phyloP scores from a whole-genome alignment of 345 rosid genomes.

The Sisymbrium irio region DNA sequence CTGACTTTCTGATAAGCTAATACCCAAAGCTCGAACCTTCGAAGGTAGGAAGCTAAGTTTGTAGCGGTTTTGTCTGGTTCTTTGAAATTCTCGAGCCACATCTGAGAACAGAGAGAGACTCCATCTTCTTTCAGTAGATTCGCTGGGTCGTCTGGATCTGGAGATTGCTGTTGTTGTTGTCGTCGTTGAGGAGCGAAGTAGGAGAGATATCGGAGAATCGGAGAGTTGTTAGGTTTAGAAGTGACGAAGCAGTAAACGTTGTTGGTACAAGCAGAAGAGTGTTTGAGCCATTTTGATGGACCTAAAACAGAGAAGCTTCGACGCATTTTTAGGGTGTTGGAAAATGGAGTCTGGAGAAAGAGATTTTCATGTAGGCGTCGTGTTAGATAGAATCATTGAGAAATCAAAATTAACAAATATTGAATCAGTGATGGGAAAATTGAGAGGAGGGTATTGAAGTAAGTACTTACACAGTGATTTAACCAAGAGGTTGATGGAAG shows the following conservation, averaged over 20 bases:
- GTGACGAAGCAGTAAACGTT: conserved; percentile 20
- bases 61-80: conserved; percentile 50
- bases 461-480: conserved; percentile 20
- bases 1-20: conserved; percentile 90
- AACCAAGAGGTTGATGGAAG: not conserved
- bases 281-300: conserved; percentile 32
- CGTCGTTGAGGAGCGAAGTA: conserved; percentile 53
- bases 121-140: conserved; percentile 90
- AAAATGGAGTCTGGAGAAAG: not conserved
- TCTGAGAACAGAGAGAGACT: conserved; percentile 85
- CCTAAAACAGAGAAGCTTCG: conserved; percentile 41
- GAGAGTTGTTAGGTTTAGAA: conserved; percentile 25
- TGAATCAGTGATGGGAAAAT: not conserved
- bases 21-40: conserved; percentile 91
- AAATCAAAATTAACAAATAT: not conserved
- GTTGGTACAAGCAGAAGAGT: conserved; percentile 19
- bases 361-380: not conserved
- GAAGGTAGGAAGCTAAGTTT: conserved; percentile 63
- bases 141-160: conserved; percentile 80
- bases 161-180: conserved; percentile 48
- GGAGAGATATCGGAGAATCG: conserved; percentile 48
- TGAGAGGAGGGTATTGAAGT: not conserved
- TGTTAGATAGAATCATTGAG: not conserved
- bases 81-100: conserved; percentile 79
- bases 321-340: conserved; percentile 42